Percentiles rank a stretch among this genome's conserved stretches.
phyloP scores from a whole-genome alignment of 345 rosid species.

The Populus simonii region DNA sequence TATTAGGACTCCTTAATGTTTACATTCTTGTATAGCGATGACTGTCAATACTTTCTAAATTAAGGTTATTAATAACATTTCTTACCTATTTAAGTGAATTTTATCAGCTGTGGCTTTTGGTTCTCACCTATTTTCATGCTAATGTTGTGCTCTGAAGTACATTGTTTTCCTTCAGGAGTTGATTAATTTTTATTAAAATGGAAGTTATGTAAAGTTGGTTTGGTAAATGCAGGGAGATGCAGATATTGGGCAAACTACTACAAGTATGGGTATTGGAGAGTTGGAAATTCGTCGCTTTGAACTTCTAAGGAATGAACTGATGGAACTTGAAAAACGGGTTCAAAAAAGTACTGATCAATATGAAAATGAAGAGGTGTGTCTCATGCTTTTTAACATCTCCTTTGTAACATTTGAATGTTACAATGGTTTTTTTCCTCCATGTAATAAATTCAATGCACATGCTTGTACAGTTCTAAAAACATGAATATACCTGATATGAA shows the following conservation, averaged over 20 bases:
- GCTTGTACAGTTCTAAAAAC: not conserved
- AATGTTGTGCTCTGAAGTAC: not conserved
- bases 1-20: slow-evolving; percentile 1
- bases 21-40: not conserved
- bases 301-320: slow-evolving; percentile 75
- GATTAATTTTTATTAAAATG: slow-evolving; percentile 2
- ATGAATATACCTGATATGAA: not conserved
- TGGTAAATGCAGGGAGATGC: slow-evolving; percentile 55
- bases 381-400: not conserved
- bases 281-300: slow-evolving; percentile 73
- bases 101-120: not conserved
- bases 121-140: not conserved
- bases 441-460: not conserved
- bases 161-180: not conserved
- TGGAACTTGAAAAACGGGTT: slow-evolving; percentile 90
- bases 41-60: not conserved
- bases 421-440: not conserved
- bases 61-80: not conserved
- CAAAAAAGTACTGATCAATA: slow-evolving; percentile 67
- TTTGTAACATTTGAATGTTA: not conserved
- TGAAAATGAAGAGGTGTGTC: slow-evolving; percentile 60
- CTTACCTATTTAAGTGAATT: not conserved
- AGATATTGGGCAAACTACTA: slow-evolving; percentile 26
- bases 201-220: slow-evolving; percentile 11
- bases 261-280: slow-evolving; percentile 32